Evolutionary conservation across 108 stramenopile genomes (phyloP).

Genomic region (Stephanodiscus minutulus): DNA sequence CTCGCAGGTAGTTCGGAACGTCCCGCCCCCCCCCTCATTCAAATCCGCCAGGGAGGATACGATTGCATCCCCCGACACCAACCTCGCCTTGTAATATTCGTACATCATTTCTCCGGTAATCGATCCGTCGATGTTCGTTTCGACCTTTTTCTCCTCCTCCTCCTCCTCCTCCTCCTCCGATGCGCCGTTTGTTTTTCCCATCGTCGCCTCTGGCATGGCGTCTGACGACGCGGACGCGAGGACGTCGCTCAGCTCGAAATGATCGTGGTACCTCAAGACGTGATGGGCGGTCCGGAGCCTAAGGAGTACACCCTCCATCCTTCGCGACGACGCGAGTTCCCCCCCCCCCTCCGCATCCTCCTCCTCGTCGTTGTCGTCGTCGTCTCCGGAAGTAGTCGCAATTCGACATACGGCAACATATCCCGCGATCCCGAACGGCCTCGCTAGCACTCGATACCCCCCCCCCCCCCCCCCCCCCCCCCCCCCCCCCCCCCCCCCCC

Average conservation of each 20-base stretch:
- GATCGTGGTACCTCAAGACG: slow-evolving; percentile 60
- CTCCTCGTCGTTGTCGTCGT: slow-evolving; percentile 11
- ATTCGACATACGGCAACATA: slow-evolving; percentile 50
- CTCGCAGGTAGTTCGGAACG: slow-evolving; percentile 69
- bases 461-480: too few relatives aligned
- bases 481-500: too few relatives aligned
- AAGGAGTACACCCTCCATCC: slow-evolving; percentile 29
- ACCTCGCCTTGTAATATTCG: slow-evolving; percentile 54
- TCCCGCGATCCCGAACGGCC: slow-evolving; percentile 63
- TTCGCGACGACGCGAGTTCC: background rate
- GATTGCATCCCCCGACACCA: slow-evolving; percentile 22
- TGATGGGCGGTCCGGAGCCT: slow-evolving; percentile 59
- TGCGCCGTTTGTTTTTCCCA: background rate
- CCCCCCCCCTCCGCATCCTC: background rate
- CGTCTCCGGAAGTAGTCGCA: background rate
- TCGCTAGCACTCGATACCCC: slow-evolving; percentile 35
- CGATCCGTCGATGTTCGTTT: slow-evolving; percentile 8
- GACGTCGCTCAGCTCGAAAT: slow-evolving; percentile 58
- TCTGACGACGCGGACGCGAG: slow-evolving; percentile 1
- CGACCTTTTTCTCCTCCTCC: slow-evolving; percentile 5
- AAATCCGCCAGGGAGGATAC: slow-evolving; percentile 30
- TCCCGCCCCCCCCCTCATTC: slow-evolving; percentile 37
- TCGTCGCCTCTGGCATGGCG: background rate
- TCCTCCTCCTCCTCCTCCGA: slow-evolving; percentile 9
- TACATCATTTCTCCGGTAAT: slow-evolving; percentile 63